A percentile compares a stretch with the other conserved stretches of the same genome.
These are phyloP conservation scores for Lichenothelia convexa DNA, from an alignment of 495 filamentous ascomycete species.

Conservation along the genomic window DNA sequence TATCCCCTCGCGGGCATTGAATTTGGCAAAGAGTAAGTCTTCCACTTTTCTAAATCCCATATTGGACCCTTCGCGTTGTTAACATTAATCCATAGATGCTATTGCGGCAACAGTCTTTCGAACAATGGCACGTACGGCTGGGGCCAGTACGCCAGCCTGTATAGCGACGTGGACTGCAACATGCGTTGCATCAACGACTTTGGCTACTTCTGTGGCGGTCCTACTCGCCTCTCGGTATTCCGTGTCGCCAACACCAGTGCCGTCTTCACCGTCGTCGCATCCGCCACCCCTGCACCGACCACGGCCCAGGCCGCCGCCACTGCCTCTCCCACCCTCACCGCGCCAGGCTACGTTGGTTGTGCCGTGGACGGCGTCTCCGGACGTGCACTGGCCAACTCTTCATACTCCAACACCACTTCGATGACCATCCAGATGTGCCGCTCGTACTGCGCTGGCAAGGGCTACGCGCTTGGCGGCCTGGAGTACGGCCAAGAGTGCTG, in stretches of 20 bases:
- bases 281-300: neutral
- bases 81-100: conserved; percentile 1
- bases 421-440: conserved; percentile 13
- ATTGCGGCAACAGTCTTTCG: conserved; percentile 10
- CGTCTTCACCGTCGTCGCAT: neutral
- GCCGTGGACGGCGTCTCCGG: conserved; percentile 4
- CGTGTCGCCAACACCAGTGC: no score
- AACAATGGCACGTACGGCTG: no score
- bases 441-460: conserved; percentile 6
- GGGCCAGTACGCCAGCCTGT: no score
- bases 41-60: no score
- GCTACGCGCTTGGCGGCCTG: neutral
- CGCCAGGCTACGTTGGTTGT: conserved; percentile 12
- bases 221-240: no score
- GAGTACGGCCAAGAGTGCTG: conserved; percentile 12
- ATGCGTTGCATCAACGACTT: no score
- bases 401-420: conserved; percentile 3
- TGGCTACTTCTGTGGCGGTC: no score
- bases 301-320: neutral
- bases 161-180: no score
- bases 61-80: neutral
- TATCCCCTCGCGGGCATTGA: conserved; percentile 11
- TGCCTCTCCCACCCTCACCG: no score
- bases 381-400: neutral
- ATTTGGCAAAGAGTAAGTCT: conserved; percentile 7